Conservation (phyloP, 1,284 basidiomycete genomes). For the Papiliotrema flavescens region DNA sequence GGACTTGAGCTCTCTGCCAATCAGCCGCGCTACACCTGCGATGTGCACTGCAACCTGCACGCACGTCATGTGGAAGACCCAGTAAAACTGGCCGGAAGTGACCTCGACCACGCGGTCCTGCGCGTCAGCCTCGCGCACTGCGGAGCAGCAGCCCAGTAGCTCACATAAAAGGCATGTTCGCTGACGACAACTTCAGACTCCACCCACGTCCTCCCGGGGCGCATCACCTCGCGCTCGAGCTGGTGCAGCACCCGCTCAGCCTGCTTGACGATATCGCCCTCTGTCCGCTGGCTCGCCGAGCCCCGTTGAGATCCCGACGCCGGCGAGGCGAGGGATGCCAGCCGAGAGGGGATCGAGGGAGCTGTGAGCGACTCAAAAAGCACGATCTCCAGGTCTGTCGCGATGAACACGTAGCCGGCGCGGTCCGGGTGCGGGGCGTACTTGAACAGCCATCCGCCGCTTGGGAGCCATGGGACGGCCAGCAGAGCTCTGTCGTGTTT, state of each 20-base stretch:
- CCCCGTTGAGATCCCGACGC: background rate
- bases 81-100: background rate
- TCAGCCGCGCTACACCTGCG: background rate
- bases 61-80: slow-evolving; percentile 3
- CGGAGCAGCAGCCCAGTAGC: background rate
- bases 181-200: slow-evolving; percentile 19
- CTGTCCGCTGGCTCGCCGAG: slow-evolving; percentile 3
- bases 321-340: slow-evolving; percentile 5
- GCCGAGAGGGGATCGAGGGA: slow-evolving; percentile 19
- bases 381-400: slow-evolving; percentile 28
- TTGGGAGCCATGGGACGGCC: slow-evolving; percentile 23
- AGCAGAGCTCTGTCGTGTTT: slow-evolving; percentile 26
- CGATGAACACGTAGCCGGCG: slow-evolving; percentile 32
- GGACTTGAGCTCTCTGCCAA: slow-evolving; percentile 18
- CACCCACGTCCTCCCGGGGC: slow-evolving; percentile 5
- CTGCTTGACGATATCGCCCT: slow-evolving; percentile 11
- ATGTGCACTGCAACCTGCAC: background rate
- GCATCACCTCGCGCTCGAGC: slow-evolving; percentile 16
- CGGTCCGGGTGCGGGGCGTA: slow-evolving; percentile 28
- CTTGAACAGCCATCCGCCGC: slow-evolving; percentile 27
- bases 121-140: background rate
- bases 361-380: slow-evolving; percentile 26
- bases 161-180: slow-evolving; percentile 30
- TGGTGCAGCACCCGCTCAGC: slow-evolving; percentile 13
- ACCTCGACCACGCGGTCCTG: slow-evolving; percentile 1